A percentile compares a stretch with the other conserved stretches of the same genome.
Evolutionary conservation across 176 grass and related monocot genomes (phyloP).

Genomic region (sorghum (Sorghum bicolor)): DNA sequence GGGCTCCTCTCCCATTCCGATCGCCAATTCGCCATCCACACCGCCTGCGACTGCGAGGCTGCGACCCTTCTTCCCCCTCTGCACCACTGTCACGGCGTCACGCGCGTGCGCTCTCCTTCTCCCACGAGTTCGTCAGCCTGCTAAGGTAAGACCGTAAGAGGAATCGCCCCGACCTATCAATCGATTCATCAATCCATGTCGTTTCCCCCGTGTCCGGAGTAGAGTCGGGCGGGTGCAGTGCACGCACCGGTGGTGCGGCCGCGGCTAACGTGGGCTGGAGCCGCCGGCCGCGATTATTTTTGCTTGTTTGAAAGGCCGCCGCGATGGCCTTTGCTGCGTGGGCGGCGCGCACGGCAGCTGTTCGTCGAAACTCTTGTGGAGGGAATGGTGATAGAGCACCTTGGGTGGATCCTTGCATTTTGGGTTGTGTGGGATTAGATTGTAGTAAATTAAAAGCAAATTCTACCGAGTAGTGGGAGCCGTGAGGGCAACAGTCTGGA

Average conservation of each 20-base stretch:
- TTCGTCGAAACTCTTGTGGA: conserved; percentile 18
- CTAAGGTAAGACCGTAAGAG: not conserved
- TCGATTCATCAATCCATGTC: not conserved
- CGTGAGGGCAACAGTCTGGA: not conserved
- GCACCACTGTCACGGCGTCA: not conserved
- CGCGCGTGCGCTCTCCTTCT: no score
- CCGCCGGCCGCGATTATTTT: not conserved
- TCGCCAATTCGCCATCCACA: not conserved
- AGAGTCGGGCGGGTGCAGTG: not conserved
- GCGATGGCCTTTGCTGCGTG: not conserved
- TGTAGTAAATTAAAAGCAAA: not conserved
- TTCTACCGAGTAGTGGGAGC: not conserved
- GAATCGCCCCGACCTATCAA: not conserved
- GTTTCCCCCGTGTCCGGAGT: not conserved
- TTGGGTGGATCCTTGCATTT: not conserved
- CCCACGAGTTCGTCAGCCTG: not conserved
- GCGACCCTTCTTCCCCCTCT: not conserved
- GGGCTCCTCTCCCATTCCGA: not conserved
- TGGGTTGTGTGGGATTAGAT: not conserved
- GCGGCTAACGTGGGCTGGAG: not conserved
- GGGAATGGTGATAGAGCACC: not conserved
- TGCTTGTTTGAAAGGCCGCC: not conserved
- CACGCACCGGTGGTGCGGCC: not conserved
- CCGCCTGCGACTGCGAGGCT: not conserved
- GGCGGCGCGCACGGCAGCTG: not conserved